Base-by-base conservation (phyloP, 257 asterid genomes). In the Oldenlandia corymbosa region DNA sequence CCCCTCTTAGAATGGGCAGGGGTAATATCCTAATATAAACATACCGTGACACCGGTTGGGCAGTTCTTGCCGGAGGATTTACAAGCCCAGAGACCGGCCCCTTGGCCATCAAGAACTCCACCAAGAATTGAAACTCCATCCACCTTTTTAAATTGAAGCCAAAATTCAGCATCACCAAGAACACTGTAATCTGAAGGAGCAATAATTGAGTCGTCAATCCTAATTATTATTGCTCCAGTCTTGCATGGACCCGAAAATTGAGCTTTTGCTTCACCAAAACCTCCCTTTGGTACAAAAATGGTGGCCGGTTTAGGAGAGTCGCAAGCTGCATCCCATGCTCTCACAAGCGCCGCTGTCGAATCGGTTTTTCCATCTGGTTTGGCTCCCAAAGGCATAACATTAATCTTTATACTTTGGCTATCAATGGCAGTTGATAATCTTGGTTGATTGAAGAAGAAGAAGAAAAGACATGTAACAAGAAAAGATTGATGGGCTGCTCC, bases 21-120 rank as follows among this genome's bases (percentile, higher is more conserved):
- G 72, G 10, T 10, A 39, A 7, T 3, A 39, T 6, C 20, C 60
- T 58, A 17, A 21, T 32, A 57, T 58, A 4, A 84, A 68, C 86
- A 4, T 76, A 87, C 95, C 71, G 83, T 82, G 5, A 75, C 84
- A 9, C 95, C 95, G 5, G 5, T 27, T 6, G 88, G 87, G 37
- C 95, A 87, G n/a, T 48, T 16, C 21, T 7, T 1, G 50, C 50
- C 50, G 9, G 5, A 9, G 50, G 16, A 14, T 51, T 68, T 73
- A 58, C 78, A 73, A 48, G 41, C 69, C 78, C 78, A 73, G 2
- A 73, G 62, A 61, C 31, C 20, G 46, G 55, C 10, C 3, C 78
- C 78, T 73, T 56, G 73, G 10, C 73, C 78, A 56, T 73, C 73
- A 42, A 67, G 67, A 9, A 31, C 42, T 32, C 77, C 50, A 14